Percentiles rank a stretch among this genome's conserved stretches.
phyloP scores from a whole-genome alignment of 768 basidiomycete species.

The Termitomyces sp. region DNA sequence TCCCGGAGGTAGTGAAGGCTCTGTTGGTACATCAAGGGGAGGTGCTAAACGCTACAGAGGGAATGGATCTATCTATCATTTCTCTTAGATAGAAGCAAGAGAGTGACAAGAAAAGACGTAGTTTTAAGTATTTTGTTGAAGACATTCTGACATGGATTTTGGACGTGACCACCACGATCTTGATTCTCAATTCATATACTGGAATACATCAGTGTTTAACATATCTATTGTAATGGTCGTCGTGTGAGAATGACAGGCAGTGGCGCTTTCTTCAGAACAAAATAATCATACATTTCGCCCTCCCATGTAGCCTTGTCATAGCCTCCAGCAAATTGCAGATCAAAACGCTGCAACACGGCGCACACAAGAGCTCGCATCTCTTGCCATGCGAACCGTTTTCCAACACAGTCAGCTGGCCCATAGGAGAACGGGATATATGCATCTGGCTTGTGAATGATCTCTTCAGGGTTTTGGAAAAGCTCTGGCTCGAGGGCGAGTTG shows the following conservation, averaged over 20 bases:
- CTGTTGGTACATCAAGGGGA: background rate
- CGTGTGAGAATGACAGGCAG: conserved; percentile 17
- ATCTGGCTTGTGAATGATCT: conserved; percentile 17
- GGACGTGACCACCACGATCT: background rate
- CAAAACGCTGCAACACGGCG: conserved; percentile 23
- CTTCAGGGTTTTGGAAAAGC: conserved; percentile 10
- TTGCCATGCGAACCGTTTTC: conserved; percentile 28
- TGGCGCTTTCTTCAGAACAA: conserved; percentile 26
- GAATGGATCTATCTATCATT: background rate
- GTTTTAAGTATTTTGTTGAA: background rate
- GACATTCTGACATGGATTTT: background rate
- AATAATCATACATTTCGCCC: conserved; percentile 21
- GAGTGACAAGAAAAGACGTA: background rate
- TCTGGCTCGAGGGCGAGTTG: conserved; percentile 15
- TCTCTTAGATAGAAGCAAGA: background rate
- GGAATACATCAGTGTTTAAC: background rate
- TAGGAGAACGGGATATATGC: conserved; percentile 34
- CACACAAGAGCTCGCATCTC: conserved; percentile 27
- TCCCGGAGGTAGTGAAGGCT: background rate
- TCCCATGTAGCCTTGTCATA: conserved; percentile 23
- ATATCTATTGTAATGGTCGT: background rate
- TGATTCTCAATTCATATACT: background rate
- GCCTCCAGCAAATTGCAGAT: conserved; percentile 21
- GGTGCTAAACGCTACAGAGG: background rate
- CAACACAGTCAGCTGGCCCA: conserved; percentile 48